phyloP scores from a whole-genome alignment of 2,329 filamentous ascomycete genomes.

The Fusarium austroafricanum region DNA sequence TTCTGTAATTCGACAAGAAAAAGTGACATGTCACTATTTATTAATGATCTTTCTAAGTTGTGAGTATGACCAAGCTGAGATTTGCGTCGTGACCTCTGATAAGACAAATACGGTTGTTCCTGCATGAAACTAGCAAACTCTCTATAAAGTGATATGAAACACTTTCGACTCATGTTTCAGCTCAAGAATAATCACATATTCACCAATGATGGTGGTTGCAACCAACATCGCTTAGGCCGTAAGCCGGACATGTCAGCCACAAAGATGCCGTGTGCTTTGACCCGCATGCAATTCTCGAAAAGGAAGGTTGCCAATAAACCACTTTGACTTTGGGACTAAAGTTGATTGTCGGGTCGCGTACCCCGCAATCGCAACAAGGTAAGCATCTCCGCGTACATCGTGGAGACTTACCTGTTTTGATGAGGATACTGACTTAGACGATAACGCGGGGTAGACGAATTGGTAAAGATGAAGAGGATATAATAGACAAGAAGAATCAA shows the following conservation, averaged over 20 bases:
- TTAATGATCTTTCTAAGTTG: too few relatives aligned
- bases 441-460: conserved; percentile 28
- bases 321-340: not conserved
- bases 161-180: too few relatives aligned
- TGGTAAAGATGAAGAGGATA: conserved; percentile 18
- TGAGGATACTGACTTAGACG: not conserved
- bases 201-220: too few relatives aligned
- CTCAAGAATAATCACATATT: too few relatives aligned
- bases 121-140: too few relatives aligned
- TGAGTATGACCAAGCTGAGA: too few relatives aligned
- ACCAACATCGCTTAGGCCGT: not conserved
- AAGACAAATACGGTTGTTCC: too few relatives aligned
- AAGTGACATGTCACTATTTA: too few relatives aligned
- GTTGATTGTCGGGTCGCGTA: not conserved
- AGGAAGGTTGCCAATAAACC: not conserved
- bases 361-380: conserved; percentile 4
- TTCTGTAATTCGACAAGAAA: too few relatives aligned
- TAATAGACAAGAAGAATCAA: conserved; percentile 11
- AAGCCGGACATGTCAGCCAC: not conserved
- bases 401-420: conserved; percentile 42
- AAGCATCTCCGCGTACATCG: conserved; percentile 26
- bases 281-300: not conserved
- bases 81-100: too few relatives aligned
- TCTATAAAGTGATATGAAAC: too few relatives aligned
- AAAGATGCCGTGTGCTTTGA: not conserved